A percentile compares a stretch with the other conserved stretches of the same genome.
Evolutionary conservation across 2,329 filamentous ascomycete species (phyloP).

Genomic region (Trichothecium sympodiale): DNA sequence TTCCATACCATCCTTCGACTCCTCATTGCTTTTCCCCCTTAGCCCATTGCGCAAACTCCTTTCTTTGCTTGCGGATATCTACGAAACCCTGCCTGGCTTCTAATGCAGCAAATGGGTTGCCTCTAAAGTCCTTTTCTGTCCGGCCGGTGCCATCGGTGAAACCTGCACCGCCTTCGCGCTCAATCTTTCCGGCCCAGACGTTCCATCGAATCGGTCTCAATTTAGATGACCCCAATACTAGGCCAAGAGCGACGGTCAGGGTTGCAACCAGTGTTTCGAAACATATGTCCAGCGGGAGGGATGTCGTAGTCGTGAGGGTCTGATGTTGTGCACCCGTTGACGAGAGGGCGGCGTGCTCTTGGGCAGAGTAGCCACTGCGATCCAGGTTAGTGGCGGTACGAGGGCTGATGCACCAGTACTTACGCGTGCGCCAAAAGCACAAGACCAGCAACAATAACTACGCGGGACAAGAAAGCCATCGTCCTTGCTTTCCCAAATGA

Average conservation of each 20-base stretch:
- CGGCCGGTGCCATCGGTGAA: constrained; percentile 48
- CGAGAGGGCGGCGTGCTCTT: constrained; percentile 75
- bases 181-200: constrained; percentile 74
- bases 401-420: constrained; percentile 19
- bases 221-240: constrained; percentile 66
- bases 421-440: constrained; percentile 82
- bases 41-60: constrained; percentile 70
- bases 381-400: not conserved
- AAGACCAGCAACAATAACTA: constrained; percentile 63
- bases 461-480: constrained; percentile 33
- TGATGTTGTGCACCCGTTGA: constrained; percentile 37
- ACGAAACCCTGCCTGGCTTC: constrained; percentile 78
- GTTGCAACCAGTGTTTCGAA: constrained; percentile 78
- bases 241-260: constrained; percentile 67
- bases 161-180: constrained; percentile 57
- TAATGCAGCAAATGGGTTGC: constrained; percentile 69
- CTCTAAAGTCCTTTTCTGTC: constrained; percentile 57
- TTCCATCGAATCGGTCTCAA: constrained; percentile 79
- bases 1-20: not conserved
- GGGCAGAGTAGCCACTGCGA: constrained; percentile 83
- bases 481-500: too few relatives aligned
- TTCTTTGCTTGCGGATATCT: constrained; percentile 73
- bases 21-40: constrained; percentile 21
- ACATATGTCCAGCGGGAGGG: constrained; percentile 74
- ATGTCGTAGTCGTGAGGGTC: constrained; percentile 27